These are phyloP conservation scores for Dujonia santamariae DNA, from an alignment of 1,139 yeast genomes.

Conservation along the genomic window DNA sequence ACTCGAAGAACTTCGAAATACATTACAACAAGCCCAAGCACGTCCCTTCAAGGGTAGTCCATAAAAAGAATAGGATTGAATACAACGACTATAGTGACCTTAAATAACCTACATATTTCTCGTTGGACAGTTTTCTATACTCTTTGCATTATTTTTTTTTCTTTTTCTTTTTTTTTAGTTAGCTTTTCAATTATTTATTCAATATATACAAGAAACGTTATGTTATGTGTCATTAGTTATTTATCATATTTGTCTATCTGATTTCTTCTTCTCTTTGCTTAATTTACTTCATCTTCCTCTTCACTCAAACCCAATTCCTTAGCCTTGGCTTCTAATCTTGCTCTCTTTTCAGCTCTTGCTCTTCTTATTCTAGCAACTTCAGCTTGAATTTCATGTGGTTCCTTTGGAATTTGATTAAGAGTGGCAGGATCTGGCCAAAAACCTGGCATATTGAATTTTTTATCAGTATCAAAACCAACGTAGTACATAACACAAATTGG, in stretches of 20 bases:
- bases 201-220: background rate
- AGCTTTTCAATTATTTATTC: too few species aligned
- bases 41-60: too few species aligned
- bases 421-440: conserved; percentile 98
- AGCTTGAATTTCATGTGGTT: conserved; percentile 86
- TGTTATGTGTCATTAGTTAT: background rate
- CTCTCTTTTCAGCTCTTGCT: conserved; percentile 70
- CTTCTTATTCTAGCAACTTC: conserved; percentile 83
- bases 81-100: too few species aligned
- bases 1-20: conserved; percentile 24
- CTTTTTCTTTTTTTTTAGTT: too few species aligned
- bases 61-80: too few species aligned
- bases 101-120: too few species aligned
- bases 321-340: conserved; percentile 70
- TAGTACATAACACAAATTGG: conserved; percentile 90
- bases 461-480: conserved; percentile 86
- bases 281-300: conserved; percentile 16
- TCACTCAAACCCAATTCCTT: conserved; percentile 59
- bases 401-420: conserved; percentile 86
- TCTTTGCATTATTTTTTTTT: too few species aligned
- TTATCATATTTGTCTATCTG: background rate
- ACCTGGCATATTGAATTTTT: conserved; percentile 87
- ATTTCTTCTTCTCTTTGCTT: background rate
- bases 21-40: conserved; percentile 19
- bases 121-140: too few species aligned